Evolutionary conservation across 257 asterid genomes (phyloP).

Genomic region (Ocimum tenuiflorum): DNA sequence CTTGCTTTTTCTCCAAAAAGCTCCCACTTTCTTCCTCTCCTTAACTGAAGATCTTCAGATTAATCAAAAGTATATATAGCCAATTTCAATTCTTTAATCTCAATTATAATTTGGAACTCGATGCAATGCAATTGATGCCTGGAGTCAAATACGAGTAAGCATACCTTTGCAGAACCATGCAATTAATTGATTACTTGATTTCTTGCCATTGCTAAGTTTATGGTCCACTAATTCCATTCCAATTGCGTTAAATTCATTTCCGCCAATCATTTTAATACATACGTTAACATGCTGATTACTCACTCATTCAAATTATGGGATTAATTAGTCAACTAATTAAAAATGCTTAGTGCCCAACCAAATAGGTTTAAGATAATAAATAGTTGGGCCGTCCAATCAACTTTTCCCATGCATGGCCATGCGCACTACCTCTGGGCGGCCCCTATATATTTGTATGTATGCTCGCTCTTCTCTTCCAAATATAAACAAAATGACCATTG

Average conservation of each 20-base stretch:
- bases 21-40: background rate
- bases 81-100: background rate
- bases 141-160: background rate
- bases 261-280: no score
- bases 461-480: no score
- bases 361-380: background rate
- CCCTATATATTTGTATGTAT: no score
- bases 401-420: conserved; percentile 27
- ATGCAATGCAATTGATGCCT: background rate
- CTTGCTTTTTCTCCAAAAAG: no score
- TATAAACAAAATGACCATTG: background rate
- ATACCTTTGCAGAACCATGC: conserved; percentile 8
- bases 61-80: background rate
- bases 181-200: background rate
- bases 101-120: background rate
- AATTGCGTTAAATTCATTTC: no score
- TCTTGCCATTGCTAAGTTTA: no score
- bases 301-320: background rate
- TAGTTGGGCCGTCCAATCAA: conserved; percentile 2
- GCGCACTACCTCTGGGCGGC: background rate
- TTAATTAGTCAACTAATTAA: conserved; percentile 14
- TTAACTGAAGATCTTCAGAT: no score
- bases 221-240: no score
- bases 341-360: conserved; percentile 15
- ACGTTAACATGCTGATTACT: no score